phyloP scores from a whole-genome alignment of 2,329 filamentous ascomycete species.

The Xylaria sp. region DNA sequence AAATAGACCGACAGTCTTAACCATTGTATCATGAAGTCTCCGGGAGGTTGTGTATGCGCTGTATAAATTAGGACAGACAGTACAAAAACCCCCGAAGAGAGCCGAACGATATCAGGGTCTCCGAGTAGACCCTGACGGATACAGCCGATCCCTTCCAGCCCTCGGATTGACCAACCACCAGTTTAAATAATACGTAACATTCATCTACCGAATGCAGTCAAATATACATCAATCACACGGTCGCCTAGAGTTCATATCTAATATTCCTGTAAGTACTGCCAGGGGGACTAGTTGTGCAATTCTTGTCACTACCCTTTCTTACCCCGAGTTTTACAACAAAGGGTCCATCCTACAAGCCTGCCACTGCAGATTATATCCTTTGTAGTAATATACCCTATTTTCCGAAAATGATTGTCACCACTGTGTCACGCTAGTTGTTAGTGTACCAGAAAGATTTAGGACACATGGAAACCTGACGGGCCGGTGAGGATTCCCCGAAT shows the following conservation, averaged over 20 bases:
- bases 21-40: conserved; percentile 4
- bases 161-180: not conserved
- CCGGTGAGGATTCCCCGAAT: conserved; percentile 29
- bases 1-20: conserved; percentile 11
- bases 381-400: conserved; percentile 7
- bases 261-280: not conserved
- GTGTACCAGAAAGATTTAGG: not conserved
- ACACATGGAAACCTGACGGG: not conserved
- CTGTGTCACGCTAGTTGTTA: not conserved
- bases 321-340: not conserved
- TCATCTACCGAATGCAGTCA: not conserved
- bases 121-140: not conserved
- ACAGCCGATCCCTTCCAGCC: not conserved
- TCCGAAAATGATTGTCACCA: not conserved
- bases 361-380: not conserved
- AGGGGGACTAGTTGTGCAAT: not conserved
- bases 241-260: not conserved
- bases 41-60: not conserved
- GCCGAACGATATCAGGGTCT: not conserved
- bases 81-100: not conserved
- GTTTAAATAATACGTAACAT: not conserved
- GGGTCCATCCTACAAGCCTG: not conserved
- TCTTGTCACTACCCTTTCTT: not conserved
- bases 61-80: conserved; percentile 16
- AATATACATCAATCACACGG: not conserved